Evolutionary conservation across 257 asterid genomes (phyloP).

Genomic region (Nicotiana attenuata): DNA sequence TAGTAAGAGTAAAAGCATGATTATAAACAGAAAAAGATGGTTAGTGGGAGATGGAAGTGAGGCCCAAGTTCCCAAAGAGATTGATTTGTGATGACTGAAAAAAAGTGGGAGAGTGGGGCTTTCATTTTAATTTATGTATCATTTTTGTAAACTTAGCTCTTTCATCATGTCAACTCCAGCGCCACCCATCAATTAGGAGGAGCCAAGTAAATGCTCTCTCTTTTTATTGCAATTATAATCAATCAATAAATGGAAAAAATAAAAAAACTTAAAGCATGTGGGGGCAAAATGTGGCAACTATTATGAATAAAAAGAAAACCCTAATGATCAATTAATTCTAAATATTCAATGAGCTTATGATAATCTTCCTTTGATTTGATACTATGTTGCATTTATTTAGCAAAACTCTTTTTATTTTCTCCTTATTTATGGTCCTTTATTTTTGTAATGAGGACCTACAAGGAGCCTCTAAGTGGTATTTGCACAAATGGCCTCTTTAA

Average conservation of each 20-base stretch:
- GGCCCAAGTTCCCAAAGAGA: constrained; percentile 90
- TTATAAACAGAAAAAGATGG: constrained; percentile 26
- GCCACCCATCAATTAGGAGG: constrained; percentile 30
- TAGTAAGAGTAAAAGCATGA: constrained; percentile 17
- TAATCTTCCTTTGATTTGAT: constrained; percentile 3
- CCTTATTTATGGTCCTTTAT: background rate
- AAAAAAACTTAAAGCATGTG: background rate
- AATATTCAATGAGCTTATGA: constrained; percentile 9
- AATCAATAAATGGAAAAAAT: background rate
- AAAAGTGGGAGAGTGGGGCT: constrained; percentile 24
- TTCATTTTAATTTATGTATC: constrained; percentile 5
- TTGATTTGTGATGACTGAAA: constrained; percentile 22
- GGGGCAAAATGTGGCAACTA: background rate
- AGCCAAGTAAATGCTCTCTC: constrained; percentile 18
- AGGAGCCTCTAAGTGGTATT: background rate
- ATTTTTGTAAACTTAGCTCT: background rate
- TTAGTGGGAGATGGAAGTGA: constrained; percentile 48
- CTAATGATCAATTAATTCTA: background rate
- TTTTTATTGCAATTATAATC: background rate
- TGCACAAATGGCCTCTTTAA: background rate
- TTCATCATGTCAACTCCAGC: constrained; percentile 55
- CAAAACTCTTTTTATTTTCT: background rate
- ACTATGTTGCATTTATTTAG: constrained; percentile 2
- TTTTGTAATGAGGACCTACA: background rate
- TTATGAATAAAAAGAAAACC: background rate